Percentiles rank a stretch among this genome's conserved stretches.
phyloP scores from a whole-genome alignment of 83 land plant species.

The Picea mariana region DNA sequence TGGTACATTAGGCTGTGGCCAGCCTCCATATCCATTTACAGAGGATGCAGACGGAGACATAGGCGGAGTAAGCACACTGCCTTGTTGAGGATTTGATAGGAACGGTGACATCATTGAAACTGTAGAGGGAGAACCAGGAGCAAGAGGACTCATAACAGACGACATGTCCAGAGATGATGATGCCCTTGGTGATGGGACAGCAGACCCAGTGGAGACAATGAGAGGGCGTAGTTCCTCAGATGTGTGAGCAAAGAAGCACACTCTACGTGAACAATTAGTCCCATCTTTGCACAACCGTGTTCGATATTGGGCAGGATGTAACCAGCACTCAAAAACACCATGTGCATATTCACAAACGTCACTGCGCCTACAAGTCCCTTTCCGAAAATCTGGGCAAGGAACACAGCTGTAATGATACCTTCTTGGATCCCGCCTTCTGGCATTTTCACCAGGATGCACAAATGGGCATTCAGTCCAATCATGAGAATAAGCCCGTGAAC shows the following conservation, averaged over 20 bases:
- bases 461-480: constrained; percentile 91
- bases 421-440: constrained; percentile 76
- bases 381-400: constrained; percentile 85
- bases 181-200: constrained; percentile 58
- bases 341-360: constrained; percentile 87
- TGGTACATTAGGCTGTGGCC: constrained; percentile 70
- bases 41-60: constrained; percentile 49
- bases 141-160: constrained; percentile 25
- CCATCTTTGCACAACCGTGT: constrained; percentile 87
- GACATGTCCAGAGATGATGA: constrained; percentile 46
- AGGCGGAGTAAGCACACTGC: constrained; percentile 35
- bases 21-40: constrained; percentile 36
- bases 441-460: constrained; percentile 81
- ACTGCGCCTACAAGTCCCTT: constrained; percentile 73
- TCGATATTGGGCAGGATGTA: constrained; percentile 86
- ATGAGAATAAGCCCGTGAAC: constrained; percentile 81
- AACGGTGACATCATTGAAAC: constrained; percentile 37
- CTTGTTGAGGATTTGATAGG: constrained; percentile 19
- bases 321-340: constrained; percentile 88
- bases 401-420: constrained; percentile 87
- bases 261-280: constrained; percentile 54
- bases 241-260: constrained; percentile 81
- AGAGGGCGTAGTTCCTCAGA: constrained; percentile 74
- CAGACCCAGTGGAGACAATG: constrained; percentile 63
- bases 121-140: constrained; percentile 67